Evolutionary conservation across 176 grass and related monocot species (phyloP).

Genomic region (Calamus simplicifolius): DNA sequence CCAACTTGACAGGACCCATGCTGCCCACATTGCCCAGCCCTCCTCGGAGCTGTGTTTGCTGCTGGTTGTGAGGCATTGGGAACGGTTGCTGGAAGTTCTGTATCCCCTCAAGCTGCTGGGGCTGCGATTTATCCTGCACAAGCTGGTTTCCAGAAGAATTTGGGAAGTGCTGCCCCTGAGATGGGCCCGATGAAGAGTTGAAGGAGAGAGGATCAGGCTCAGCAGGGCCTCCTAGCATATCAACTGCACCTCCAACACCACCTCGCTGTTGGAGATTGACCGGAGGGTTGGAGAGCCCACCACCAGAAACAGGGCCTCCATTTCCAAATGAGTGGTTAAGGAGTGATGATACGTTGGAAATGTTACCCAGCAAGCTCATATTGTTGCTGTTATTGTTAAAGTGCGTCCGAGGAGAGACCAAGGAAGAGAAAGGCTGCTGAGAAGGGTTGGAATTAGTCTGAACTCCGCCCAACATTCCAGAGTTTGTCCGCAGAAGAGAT

Average conservation of each 20-base stretch:
- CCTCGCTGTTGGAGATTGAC: background rate
- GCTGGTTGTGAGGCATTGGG: conserved; percentile 18
- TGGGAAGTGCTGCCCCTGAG: conserved; percentile 2
- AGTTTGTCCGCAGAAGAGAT: conserved; percentile 24
- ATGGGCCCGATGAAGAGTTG: background rate
- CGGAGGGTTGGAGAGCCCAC: conserved; percentile 3
- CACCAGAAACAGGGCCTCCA: conserved; percentile 1
- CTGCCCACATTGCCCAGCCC: conserved; percentile 18
- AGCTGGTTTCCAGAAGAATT: conserved; percentile 4
- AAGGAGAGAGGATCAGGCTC: conserved; percentile 8
- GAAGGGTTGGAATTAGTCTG: conserved; percentile 1
- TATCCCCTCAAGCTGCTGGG: conserved; percentile 13
- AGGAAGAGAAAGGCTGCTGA: conserved; percentile 21
- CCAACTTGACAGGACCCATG: conserved; percentile 24
- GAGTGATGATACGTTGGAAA: conserved; percentile 22
- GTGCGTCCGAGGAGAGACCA: conserved; percentile 24
- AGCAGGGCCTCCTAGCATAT: conserved; percentile 4
- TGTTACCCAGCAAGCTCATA: conserved; percentile 17
- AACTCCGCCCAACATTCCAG: background rate
- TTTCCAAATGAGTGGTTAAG: conserved; percentile 13
- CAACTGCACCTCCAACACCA: background rate
- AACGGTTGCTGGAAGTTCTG: conserved; percentile 19
- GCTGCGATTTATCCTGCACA: background rate
- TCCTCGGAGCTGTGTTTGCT: conserved; percentile 10
- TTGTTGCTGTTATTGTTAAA: conserved; percentile 14